phyloP scores from a whole-genome alignment of 2,329 filamentous ascomycete species.

The Stagonosporopsis vannaccii region DNA sequence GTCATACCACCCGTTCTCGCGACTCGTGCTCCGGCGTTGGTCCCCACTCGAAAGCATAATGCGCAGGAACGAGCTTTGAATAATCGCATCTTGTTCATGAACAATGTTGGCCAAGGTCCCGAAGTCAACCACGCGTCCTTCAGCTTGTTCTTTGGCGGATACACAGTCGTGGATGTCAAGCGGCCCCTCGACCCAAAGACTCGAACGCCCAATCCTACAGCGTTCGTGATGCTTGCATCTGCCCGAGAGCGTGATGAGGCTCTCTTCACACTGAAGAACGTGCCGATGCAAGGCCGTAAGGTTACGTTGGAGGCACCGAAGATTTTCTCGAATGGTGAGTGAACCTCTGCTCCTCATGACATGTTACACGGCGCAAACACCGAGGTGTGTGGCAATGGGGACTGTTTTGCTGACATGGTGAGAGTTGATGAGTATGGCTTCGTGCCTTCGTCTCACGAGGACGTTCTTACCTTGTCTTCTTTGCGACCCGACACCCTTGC shows the following conservation, averaged over 20 bases:
- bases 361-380: neutral
- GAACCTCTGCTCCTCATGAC: neutral
- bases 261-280: neutral
- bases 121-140: neutral
- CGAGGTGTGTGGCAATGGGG: neutral
- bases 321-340: neutral
- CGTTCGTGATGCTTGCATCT: neutral
- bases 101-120: neutral
- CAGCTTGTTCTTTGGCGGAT: neutral
- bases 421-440: neutral
- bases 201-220: neutral
- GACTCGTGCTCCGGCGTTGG: neutral
- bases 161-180: neutral
- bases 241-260: neutral
- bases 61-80: neutral
- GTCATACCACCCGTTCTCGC: neutral
- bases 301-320: conserved; percentile 1
- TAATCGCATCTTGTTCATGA: conserved; percentile 1
- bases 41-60: neutral
- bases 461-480: neutral
- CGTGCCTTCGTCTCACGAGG: neutral
- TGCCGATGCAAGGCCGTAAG: neutral
- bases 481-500: neutral
- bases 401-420: neutral
- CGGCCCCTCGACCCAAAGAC: neutral